These are phyloP conservation scores for Sechiopsis laciniata DNA, from an alignment of 306 rosid genomes.

Conservation along the genomic window DNA sequence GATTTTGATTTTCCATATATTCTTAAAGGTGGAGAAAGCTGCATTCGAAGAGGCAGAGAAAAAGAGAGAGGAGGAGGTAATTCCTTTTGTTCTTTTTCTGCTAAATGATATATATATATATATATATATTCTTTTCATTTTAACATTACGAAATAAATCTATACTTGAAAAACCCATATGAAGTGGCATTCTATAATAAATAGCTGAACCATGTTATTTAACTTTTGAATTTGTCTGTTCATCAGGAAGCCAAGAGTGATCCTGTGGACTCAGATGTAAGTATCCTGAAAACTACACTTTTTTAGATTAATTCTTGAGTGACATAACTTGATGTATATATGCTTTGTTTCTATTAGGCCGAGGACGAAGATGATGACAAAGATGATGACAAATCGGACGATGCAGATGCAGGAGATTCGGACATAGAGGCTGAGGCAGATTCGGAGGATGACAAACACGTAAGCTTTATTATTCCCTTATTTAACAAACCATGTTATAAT, in stretches of 20 bases:
- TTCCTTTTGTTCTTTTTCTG: too few relatives aligned
- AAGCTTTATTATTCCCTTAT: conserved; percentile 16
- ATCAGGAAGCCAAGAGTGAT: conserved; percentile 77
- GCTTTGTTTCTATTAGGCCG: conserved; percentile 45
- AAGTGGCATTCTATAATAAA: too few relatives aligned
- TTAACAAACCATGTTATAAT: not conserved
- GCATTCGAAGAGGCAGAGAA: conserved; percentile 92
- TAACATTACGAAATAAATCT: too few relatives aligned
- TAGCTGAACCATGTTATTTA: not conserved
- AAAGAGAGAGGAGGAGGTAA: conserved; percentile 77
- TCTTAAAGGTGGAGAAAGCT: conserved; percentile 56
- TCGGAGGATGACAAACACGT: conserved; percentile 52
- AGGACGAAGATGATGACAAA: conserved; percentile 43
- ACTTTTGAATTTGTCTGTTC: conserved; percentile 24
- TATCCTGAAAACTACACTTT: not conserved
- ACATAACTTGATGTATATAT: conserved; percentile 22
- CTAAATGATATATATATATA: too few relatives aligned
- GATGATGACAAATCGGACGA: conserved; percentile 51
- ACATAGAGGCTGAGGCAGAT: conserved; percentile 37
- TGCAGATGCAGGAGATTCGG: conserved; percentile 38
- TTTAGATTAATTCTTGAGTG: not conserved
- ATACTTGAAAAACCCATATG: too few relatives aligned
- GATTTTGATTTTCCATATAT: too few relatives aligned
- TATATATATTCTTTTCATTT: too few relatives aligned
- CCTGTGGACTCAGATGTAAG: conserved; percentile 88